A percentile compares a stretch with the other conserved stretches of the same genome.
phyloP scores from a whole-genome alignment of 345 rosid genomes.

The Populus alba region DNA sequence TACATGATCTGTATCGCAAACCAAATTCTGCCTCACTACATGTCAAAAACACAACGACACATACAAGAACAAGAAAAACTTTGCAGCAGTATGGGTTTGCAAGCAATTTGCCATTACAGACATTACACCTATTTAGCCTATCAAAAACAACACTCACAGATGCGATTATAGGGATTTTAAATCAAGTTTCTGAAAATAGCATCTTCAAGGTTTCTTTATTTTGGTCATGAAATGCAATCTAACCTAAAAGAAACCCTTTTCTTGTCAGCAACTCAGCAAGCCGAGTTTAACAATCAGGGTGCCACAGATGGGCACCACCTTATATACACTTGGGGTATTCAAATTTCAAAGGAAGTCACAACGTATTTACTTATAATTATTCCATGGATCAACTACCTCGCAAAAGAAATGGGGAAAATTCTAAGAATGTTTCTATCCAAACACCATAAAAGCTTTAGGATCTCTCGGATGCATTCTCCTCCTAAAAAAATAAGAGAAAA shows the following conservation, averaged over 20 bases:
- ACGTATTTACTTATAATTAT: not conserved
- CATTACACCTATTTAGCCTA: not conserved
- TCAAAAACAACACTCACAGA: not conserved
- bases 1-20: not conserved
- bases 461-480: not conserved
- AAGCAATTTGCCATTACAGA: not conserved
- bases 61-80: not conserved
- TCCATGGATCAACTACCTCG: not conserved
- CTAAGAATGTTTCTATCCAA: not conserved
- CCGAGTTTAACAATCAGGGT: not conserved
- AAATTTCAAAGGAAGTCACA: not conserved
- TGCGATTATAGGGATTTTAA: not conserved
- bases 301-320: not conserved
- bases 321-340: not conserved
- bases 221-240: not conserved
- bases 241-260: not conserved
- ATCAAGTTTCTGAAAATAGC: not conserved
- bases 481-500: not conserved
- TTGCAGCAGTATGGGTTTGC: not conserved
- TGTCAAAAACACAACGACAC: not conserved
- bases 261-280: not conserved
- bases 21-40: not conserved
- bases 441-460: not conserved
- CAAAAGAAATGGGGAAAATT: not conserved
- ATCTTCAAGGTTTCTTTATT: not conserved